Evolutionary conservation across 2,329 filamentous ascomycete genomes (phyloP), one percentile per base, ranked within the genome.

Genomic region (Beauveria sp.): DNA sequence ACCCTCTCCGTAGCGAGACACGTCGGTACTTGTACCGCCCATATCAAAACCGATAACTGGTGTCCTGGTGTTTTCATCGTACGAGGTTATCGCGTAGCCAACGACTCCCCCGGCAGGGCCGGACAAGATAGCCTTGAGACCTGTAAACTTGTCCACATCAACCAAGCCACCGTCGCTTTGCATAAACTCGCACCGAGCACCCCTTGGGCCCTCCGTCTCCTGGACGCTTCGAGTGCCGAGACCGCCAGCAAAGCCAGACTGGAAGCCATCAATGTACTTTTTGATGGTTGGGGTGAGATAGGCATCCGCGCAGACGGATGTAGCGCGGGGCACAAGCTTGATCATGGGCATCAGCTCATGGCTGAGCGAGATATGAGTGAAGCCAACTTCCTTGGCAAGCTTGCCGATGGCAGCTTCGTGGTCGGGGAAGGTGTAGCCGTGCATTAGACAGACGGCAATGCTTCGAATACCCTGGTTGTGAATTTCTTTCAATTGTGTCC

Each of bases 1-100:
- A 18, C 92, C 92, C 59, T 88, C 85, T 6, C 89, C 90, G 67
- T 93, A 97, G 54, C 92, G 81, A 40, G 90, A 96, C 10, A 96
- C 91, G 72, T 97, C 92, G 1, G 92, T 97, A 61, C 88, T 92
- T 0, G 92, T 97, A 12, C 92, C 92, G 43, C 91, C 91, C 92
- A 97, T 97, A 67, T 97, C 92, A 69, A 97, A 97, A 0, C 92
- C 92, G 68, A 97, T 96, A 4, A 97, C 89, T 0, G 92, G 91
- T 1, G 84, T 91, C 70, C 86, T 90, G 4, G 91, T 94, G 55
- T 88, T 79, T 0, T 88, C 82, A 66, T 97, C 92, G 71, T 94
- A 97, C 1, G 89, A 94, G 0, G 93, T 97, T 22, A 93, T 85
- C 20, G 92, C 92, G 72, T 96, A 96, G 4, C 92, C 92, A 0